Percentiles rank a stretch among this genome's conserved stretches.
These are phyloP conservation scores for Globisporangium lucens DNA, from an alignment of 352 stramenopile species.

Conservation along the genomic window DNA sequence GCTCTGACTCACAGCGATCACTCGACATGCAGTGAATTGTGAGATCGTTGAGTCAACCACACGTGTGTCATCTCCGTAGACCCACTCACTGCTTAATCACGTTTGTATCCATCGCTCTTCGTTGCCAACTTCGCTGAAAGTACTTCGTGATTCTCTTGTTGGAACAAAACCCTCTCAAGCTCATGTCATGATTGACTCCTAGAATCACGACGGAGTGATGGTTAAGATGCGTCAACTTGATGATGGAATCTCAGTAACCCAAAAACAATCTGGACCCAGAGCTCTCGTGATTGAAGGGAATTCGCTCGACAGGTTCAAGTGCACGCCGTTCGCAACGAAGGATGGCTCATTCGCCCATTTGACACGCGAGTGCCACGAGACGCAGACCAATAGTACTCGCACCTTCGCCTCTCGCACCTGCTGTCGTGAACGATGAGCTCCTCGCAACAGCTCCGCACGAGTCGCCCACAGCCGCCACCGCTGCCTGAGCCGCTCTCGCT, in stretches of 20 bases:
- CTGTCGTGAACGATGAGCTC: neutral
- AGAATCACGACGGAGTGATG: neutral
- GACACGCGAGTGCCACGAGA: neutral
- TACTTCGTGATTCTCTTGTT: neutral
- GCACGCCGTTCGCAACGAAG: neutral
- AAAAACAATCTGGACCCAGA: neutral
- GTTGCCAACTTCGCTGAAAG: no score
- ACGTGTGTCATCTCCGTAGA: no score
- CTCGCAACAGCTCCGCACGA: slow-evolving; percentile 2
- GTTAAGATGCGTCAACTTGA: slow-evolving; percentile 1
- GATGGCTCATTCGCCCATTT: neutral
- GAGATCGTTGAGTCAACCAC: no score
- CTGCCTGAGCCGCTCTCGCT: slow-evolving; percentile 27
- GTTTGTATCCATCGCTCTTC: no score
- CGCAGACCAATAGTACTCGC: neutral
- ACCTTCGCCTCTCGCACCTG: neutral
- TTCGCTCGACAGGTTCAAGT: neutral
- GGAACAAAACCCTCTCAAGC: neutral
- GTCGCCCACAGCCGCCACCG: slow-evolving; percentile 2
- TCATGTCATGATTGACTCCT: neutral
- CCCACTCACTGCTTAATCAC: no score
- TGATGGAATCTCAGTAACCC: neutral
- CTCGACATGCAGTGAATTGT: no score
- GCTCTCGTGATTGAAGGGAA: neutral
- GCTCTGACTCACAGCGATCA: no score